Percentiles rank a stretch among this genome's conserved stretches.
These are phyloP conservation scores for Neurospora intermedia DNA, from an alignment of 495 filamentous ascomycete species.

Conservation along the genomic window DNA sequence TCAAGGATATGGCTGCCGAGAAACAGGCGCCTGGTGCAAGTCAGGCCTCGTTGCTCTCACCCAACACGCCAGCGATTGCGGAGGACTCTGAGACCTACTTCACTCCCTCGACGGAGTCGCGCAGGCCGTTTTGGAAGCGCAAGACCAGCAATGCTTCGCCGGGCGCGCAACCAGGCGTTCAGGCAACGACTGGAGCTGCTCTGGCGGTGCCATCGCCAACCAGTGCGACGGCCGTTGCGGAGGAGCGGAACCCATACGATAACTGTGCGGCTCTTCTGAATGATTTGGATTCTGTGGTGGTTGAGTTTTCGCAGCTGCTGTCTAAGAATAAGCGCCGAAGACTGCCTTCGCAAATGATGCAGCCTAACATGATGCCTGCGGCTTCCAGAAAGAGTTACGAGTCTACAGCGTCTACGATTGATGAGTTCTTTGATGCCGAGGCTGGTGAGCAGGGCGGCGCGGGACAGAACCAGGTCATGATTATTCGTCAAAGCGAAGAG, in stretches of 20 bases:
- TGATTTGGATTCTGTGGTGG: constrained; percentile 71
- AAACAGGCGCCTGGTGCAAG: constrained; percentile 21
- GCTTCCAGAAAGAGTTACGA: constrained; percentile 68
- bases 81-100: constrained; percentile 40
- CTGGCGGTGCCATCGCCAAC: constrained; percentile 46
- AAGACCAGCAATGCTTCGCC: constrained; percentile 49
- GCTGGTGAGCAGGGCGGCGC: constrained; percentile 53
- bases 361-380: constrained; percentile 18
- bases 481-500: constrained; percentile 57
- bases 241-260: constrained; percentile 55
- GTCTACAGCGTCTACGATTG: constrained; percentile 50
- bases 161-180: constrained; percentile 22
- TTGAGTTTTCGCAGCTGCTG: constrained; percentile 69
- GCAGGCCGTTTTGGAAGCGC: constrained; percentile 79
- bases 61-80: constrained; percentile 24
- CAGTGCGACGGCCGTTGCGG: constrained; percentile 31
- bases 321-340: constrained; percentile 70
- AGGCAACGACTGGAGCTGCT: constrained; percentile 42
- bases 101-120: constrained; percentile 26
- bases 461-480: constrained; percentile 46
- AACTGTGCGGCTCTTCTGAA: constrained; percentile 68
- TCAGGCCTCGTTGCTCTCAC: constrained; percentile 27
- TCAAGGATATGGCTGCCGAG: constrained; percentile 69
- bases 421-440: constrained; percentile 92
- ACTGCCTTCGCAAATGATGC: constrained; percentile 30